These are phyloP conservation scores for Emericellopsis atlantica DNA, from an alignment of 2,329 filamentous ascomycete species.

Conservation along the genomic window DNA sequence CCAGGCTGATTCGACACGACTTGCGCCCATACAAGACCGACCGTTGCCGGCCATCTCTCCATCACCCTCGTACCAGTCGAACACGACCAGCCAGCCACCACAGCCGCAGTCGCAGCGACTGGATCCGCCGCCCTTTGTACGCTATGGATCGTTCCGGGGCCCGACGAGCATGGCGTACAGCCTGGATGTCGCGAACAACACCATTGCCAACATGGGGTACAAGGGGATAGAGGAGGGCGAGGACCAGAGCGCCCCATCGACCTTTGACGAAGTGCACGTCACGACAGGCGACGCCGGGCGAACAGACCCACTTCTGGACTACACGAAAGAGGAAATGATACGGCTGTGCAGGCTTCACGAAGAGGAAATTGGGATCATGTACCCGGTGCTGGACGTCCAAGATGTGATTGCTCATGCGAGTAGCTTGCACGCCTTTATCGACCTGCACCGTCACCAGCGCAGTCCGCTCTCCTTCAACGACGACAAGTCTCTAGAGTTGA, in stretches of 20 bases:
- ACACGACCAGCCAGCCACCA: constrained; percentile 1
- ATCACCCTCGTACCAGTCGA: constrained; percentile 24
- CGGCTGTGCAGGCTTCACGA: constrained; percentile 70
- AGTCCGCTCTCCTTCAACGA: constrained; percentile 28
- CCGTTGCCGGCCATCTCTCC: constrained; percentile 29
- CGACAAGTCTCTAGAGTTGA: constrained; percentile 55
- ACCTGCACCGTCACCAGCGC: constrained; percentile 27
- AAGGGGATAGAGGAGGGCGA: constrained; percentile 46
- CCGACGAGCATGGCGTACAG: constrained; percentile 79
- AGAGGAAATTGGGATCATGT: constrained; percentile 88
- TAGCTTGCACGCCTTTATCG: constrained; percentile 60
- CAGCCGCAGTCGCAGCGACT: constrained; percentile 20
- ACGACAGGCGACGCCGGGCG: constrained; percentile 1
- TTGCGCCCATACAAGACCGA: constrained; percentile 29
- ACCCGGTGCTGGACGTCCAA: constrained; percentile 69
- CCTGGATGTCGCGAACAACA: constrained; percentile 75
- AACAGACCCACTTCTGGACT: constrained; percentile 63
- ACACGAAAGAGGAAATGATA: constrained; percentile 68
- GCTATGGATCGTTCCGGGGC: constrained; percentile 60
- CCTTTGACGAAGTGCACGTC: not conserved
- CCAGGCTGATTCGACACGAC: constrained; percentile 38
- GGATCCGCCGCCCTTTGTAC: constrained; percentile 31
- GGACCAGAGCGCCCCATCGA: not conserved
- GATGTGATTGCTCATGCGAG: constrained; percentile 58
- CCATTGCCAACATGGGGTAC: constrained; percentile 82